Evolutionary conservation across 2,329 filamentous ascomycete species (phyloP), one percentile per base, ranked within the genome.

Genomic region (Hymenoscyphus scutula): DNA sequence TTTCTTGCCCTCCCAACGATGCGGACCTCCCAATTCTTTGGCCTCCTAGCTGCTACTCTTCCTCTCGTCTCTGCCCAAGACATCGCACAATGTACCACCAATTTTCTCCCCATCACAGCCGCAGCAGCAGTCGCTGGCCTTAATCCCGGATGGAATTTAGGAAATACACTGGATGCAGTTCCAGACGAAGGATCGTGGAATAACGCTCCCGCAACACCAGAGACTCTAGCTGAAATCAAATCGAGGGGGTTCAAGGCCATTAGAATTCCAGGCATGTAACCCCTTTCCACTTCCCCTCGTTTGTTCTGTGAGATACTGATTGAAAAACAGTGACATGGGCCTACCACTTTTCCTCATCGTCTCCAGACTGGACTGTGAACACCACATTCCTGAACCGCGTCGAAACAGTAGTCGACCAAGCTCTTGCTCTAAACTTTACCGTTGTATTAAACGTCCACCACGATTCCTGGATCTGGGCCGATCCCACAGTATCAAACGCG

Each of bases 371-470:
- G 79, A 81, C 76, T 2, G 79, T 87, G 23, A 78, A 86, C 64
- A 69, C 79, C 0, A 73, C 73, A 0, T 87, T 83, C 84, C 76
- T 87, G 53, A 77, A 84, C 62, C 77, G 84, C 11, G 84, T 87
- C 1, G 81, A 80, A 1, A 80, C 83, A 34, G 84, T 87, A 1
- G 74, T 87, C 10, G 82, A 86, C 65, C 79, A 82, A 78, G 79
- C 83, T 6, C 78, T 82, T 0, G 73, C 77, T 2, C 76, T 79
- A 1, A 81, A 77, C 1, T 72, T 87, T 3, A 83, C 80, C 62
- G 79, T 80, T 0, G 76, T 87, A 29, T 78, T 85, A 13, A 85
- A 87, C 64, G 80, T 84, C 6, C 84, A 87, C 64, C 84, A 87
- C 62, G 84, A 88, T 67, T 82, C 80, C 10, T 84, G 80, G 82